Percentiles rank a stretch among this genome's conserved stretches.
Evolutionary conservation across 345 rosid species (phyloP).

Genomic region (Pseudoturritis turrita): DNA sequence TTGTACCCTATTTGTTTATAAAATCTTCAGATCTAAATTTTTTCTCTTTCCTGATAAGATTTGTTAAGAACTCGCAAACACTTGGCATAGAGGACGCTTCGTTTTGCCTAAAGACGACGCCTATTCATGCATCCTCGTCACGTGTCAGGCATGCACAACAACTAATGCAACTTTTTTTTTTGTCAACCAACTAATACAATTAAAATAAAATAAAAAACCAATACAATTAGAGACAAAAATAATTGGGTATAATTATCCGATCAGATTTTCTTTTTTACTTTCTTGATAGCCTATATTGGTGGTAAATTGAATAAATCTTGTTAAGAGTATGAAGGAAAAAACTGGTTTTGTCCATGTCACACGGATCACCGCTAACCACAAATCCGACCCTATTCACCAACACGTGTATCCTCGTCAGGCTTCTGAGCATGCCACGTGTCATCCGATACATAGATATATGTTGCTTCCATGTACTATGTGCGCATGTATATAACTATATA

Average conservation of each 20-base stretch:
- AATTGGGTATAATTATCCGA: too few relatives aligned
- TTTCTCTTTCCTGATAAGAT: slow-evolving; percentile 3
- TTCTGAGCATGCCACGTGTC: neutral
- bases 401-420: slow-evolving; percentile 22
- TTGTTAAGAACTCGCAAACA: slow-evolving; percentile 17
- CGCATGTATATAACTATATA: slow-evolving; percentile 16
- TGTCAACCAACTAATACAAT: too few relatives aligned
- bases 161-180: too few relatives aligned
- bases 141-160: slow-evolving; percentile 24
- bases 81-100: slow-evolving; percentile 11
- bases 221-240: too few relatives aligned
- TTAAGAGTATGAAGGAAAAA: neutral
- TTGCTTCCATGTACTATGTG: neutral
- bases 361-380: slow-evolving; percentile 23
- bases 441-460: neutral
- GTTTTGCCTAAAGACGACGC: slow-evolving; percentile 9
- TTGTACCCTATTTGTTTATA: slow-evolving; percentile 2
- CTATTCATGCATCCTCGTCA: slow-evolving; percentile 4
- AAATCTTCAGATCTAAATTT: neutral
- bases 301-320: neutral
- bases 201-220: too few relatives aligned
- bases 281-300: neutral
- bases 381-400: neutral
- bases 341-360: neutral
- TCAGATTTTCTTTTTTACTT: too few relatives aligned